Conservation (phyloP, 176 grass and related monocot genomes). For the Oryza punctata region DNA sequence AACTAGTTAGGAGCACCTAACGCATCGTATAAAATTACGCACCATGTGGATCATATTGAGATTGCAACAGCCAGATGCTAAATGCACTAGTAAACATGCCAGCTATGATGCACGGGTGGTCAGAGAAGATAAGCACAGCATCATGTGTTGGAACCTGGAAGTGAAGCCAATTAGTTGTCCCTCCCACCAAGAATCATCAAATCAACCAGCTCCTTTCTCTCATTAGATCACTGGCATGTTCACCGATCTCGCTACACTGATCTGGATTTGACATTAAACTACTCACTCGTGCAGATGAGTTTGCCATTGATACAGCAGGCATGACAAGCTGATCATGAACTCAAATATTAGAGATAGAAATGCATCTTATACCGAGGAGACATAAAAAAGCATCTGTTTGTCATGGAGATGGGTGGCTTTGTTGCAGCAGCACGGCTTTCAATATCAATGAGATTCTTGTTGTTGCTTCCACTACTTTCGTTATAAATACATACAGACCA, state of each 20-base stretch:
- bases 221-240: background rate
- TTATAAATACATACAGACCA: background rate
- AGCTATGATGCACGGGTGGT: too few species aligned
- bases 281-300: background rate
- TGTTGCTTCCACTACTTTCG: background rate
- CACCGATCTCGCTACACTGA: background rate
- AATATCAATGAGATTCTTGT: constrained; percentile 9
- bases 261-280: background rate
- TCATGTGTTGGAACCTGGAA: background rate
- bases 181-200: background rate
- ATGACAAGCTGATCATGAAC: background rate
- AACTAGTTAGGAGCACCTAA: background rate
- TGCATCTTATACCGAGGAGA: background rate
- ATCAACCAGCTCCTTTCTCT: background rate
- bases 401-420: constrained; percentile 10
- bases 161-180: background rate
- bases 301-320: background rate
- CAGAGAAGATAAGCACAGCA: background rate
- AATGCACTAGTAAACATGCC: background rate
- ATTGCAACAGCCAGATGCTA: background rate
- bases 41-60: background rate
- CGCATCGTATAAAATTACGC: background rate
- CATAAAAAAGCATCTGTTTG: constrained; percentile 3
- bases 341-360: background rate
- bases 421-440: background rate